phyloP scores from a whole-genome alignment of 331 rosid species.

The Telfairia occidentalis region DNA sequence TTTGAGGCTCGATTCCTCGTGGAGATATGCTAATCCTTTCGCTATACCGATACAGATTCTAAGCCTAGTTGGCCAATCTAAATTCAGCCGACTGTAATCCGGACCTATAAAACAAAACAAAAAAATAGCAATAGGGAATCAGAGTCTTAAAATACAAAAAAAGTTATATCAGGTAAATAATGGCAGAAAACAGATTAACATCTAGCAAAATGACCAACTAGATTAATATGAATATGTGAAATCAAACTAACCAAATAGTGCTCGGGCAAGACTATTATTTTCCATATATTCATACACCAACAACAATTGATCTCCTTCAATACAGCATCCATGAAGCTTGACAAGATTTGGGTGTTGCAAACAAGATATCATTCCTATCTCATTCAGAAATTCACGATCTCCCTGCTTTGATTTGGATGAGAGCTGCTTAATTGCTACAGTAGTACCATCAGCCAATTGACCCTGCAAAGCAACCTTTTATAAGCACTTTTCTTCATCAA shows the following conservation, averaged over 20 bases:
- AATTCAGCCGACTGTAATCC: not conserved
- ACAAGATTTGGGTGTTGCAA: slow-evolving; percentile 65
- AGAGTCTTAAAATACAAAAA: not conserved
- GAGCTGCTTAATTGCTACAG: slow-evolving; percentile 40
- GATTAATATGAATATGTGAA: not conserved
- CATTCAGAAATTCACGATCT: slow-evolving; percentile 36
- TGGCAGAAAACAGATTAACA: not conserved
- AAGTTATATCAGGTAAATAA: not conserved
- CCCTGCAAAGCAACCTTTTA: slow-evolving; percentile 20
- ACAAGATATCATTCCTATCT: slow-evolving; percentile 42
- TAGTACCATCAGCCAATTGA: slow-evolving; percentile 30
- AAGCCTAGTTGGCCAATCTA: slow-evolving; percentile 30
- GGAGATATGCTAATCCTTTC: slow-evolving; percentile 31
- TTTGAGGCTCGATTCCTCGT: slow-evolving; percentile 30
- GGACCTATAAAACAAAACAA: slow-evolving; percentile 12
- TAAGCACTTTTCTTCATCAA: not conserved
- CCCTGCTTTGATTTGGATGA: slow-evolving; percentile 42
- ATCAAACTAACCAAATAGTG: slow-evolving; percentile 29
- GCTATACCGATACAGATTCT: slow-evolving; percentile 39
- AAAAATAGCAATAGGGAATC: not conserved
- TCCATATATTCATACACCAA: slow-evolving; percentile 50
- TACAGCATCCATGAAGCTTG: slow-evolving; percentile 51
- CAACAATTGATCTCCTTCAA: slow-evolving; percentile 29
- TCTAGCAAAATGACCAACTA: not conserved
- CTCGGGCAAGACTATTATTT: slow-evolving; percentile 47